Base-by-base conservation (phyloP, 345 rosid species). In the Cardamine occulta region DNA sequence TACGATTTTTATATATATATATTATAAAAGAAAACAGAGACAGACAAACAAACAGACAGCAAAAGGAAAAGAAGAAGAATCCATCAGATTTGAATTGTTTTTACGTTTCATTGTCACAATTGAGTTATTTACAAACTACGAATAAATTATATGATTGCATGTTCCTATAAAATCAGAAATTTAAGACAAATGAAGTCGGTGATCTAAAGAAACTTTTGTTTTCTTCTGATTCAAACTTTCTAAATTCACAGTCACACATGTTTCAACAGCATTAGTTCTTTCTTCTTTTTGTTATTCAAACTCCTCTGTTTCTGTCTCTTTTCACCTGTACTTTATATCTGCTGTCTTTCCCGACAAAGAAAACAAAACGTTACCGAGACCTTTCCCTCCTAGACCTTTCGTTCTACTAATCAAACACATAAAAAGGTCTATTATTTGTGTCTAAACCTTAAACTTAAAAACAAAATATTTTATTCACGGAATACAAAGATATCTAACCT, bases 151-250 rank as follows among this genome's bases (percentile, higher is more conserved):
- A 6, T 5, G 12, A 24, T 18, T n/a, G 15, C 32, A 31, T 31
- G 37, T 53, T 64, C n/a, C 18, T 9, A 63, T 73, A 10, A 54
- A 6, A 42, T 9, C 14, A 73, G 56, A 64, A 42, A 42, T 32
- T 32, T 64, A 55, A 31, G 40, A 74, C 23, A 62, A 42, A 68
- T 5, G n/a, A 69, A 69, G 80, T 62, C 75, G 80, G 80, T 63
- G 80, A 75, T 76, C 80, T 69, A 70, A 76, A 70, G 70, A 76
- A 69, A 62, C 65, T 76, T 53, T 49, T 42, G 55, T 44, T 29
- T 68, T 18, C 26, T 39, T 4, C 17, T 40, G 24, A 0, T 60
- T 58, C 15, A 67, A 67, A 51, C 74, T 75, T 59, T 75, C 35
- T 60, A 60, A 51, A 39, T 72, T 56, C 52, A 37, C 2, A 52